Conservation (phyloP, 225 moss, liverwort and hornwort species). For the Pseudisothecium myosuroides region DNA sequence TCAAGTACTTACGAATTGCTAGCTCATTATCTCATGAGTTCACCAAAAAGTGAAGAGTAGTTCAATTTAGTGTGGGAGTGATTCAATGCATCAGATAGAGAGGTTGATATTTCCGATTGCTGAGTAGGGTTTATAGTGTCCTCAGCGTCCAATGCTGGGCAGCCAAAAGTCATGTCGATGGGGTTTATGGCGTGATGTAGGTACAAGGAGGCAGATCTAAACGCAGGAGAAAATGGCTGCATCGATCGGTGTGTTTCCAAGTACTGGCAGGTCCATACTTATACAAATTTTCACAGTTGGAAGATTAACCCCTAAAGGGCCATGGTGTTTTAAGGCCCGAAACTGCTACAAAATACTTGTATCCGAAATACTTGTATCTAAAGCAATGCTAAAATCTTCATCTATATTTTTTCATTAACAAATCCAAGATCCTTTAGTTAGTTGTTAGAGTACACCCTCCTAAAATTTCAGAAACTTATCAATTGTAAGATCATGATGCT, state of each 20-base stretch:
- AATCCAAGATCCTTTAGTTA: not conserved
- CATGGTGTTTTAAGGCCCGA: not conserved
- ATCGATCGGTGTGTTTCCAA: constrained; percentile 86
- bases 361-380: not conserved
- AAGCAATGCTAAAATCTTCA: not conserved
- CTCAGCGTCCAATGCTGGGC: too few species aligned
- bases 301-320: not conserved
- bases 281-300: not conserved
- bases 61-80: not conserved
- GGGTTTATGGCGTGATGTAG: constrained; percentile 9
- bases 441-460: not conserved
- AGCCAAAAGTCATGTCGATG: not conserved
- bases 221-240: constrained; percentile 83
- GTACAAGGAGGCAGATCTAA: constrained; percentile 80
- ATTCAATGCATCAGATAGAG: not conserved
- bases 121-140: not conserved
- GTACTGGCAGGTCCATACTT: constrained; percentile 71
- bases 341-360: not conserved
- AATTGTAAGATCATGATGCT: not conserved
- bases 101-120: not conserved
- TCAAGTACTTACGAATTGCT: not conserved
- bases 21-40: not conserved
- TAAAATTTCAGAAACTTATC: not conserved
- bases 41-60: not conserved
- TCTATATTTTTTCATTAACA: not conserved